Evolutionary conservation across 176 grass and related monocot genomes (phyloP), one percentile per base, ranked within the genome.

Genomic region (Aegilops umbellulata): DNA sequence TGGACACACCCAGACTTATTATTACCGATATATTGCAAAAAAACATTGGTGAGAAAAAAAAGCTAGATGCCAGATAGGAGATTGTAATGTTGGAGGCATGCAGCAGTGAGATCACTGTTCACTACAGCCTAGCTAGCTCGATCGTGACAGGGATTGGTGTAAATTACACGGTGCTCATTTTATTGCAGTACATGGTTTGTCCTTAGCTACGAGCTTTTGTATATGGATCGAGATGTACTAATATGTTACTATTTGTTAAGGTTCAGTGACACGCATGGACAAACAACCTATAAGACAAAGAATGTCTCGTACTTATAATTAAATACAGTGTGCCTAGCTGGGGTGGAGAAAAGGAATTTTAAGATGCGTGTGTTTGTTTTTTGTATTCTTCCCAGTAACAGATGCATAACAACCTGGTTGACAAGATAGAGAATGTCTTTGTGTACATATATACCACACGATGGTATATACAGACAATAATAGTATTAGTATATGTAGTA

Each of bases 261-360:
- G 10, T 41, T 42, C 12, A 34, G 24, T 42, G 29, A 74, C 34
- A 62, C 34, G 57, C 25, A 76, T 76, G 46, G 53, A 57, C 81
- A 72, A 83, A 73, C 51, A 39, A 60, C 70, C 34, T 44, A 61
- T 8, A 83, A 29, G 53, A n/a, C 81, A 83, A 60, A 74, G 53
- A 74, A 74, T 74, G 69, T 83, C 49, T 41, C 23, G 2, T 25
- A 44, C 23, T 22, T 25, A 61, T 23, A 34, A 57, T 57, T 57
- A 47, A 60, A 72, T 74, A 29, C 16, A 44, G 15, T 44, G 27
- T 42, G 25, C 35, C 34, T 78, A 22, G 53, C 53, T 57, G 53
- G 14, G 6, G 11, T 19, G 53, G 30, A 60, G 47, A 60, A 49
- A 29, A 49, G 23, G 15, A 75, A 49, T 29, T 29, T 29, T 49